Percentiles rank a stretch among this genome's conserved stretches.
These are phyloP conservation scores for Plasmodium sp. DNA, from an alignment of 169 alveolate species.

Conservation along the genomic window DNA sequence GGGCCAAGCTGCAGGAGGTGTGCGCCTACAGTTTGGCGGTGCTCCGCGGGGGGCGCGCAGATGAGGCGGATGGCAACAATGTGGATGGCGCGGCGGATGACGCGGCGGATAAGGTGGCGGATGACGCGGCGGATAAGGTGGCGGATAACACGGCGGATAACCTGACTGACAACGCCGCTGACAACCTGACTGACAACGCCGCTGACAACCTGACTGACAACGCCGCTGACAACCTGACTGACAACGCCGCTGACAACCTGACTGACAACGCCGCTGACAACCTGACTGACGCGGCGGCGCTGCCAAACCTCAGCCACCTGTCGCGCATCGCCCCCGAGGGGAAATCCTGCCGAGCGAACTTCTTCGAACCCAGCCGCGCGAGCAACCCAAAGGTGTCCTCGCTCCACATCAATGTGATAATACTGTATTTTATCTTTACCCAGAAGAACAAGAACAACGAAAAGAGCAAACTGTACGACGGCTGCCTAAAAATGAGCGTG, in stretches of 20 bases:
- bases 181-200: neutral
- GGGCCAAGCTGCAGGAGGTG: slow-evolving; percentile 21
- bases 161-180: neutral
- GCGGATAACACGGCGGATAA: neutral
- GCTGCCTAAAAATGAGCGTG: slow-evolving; percentile 17
- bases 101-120: too few species aligned
- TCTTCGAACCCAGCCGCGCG: neutral
- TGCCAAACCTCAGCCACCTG: neutral
- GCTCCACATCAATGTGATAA: slow-evolving; percentile 38
- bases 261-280: neutral
- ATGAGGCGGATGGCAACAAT: neutral
- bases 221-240: neutral
- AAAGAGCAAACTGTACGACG: slow-evolving; percentile 8
- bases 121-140: neutral
- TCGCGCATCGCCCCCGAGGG: slow-evolving; percentile 1
- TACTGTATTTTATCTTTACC: slow-evolving; percentile 33
- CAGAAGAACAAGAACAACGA: slow-evolving; percentile 36
- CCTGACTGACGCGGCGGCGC: neutral
- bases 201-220: neutral
- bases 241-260: neutral
- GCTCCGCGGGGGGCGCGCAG: neutral
- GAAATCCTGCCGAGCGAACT: neutral
- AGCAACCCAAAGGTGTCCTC: slow-evolving; percentile 33
- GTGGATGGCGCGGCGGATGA: too few species aligned
- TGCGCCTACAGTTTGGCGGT: slow-evolving; percentile 19